These are phyloP conservation scores for Fusarium pseudograminearum DNA, from an alignment of 2,329 filamentous ascomycete species.

Conservation along the genomic window DNA sequence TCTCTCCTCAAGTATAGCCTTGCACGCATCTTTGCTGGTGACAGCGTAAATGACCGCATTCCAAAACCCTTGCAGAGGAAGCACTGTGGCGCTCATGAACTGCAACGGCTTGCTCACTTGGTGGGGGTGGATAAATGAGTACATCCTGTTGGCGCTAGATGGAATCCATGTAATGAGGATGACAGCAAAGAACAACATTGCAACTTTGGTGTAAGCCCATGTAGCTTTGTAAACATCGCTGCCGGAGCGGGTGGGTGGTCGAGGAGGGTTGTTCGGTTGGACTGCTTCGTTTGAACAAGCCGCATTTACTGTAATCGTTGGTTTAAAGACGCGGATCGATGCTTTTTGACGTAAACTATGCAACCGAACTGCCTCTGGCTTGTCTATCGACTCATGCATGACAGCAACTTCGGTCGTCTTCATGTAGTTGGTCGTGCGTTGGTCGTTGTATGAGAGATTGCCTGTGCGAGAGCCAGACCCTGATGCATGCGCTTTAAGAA, in stretches of 20 bases:
- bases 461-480: background rate
- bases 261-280: background rate
- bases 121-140: background rate
- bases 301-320: background rate
- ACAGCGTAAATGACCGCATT: slow-evolving; percentile 4
- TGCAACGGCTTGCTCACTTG: slow-evolving; percentile 6
- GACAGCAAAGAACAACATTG: background rate
- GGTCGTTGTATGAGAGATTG: slow-evolving; percentile 1
- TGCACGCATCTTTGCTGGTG: slow-evolving; percentile 1
- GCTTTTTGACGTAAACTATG: slow-evolving; percentile 10
- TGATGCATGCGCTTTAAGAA: background rate
- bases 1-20: slow-evolving; percentile 1
- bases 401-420: slow-evolving; percentile 14
- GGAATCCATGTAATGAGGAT: slow-evolving; percentile 11
- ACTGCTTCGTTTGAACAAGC: background rate
- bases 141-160: slow-evolving; percentile 5
- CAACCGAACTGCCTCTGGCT: background rate
- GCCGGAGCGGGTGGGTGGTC: fast-evolving
- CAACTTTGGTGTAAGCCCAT: slow-evolving; percentile 13
- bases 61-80: slow-evolving; percentile 7
- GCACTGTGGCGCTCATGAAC: slow-evolving; percentile 3
- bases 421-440: background rate
- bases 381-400: background rate
- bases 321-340: background rate
- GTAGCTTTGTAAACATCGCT: slow-evolving; percentile 16